Percentiles rank a stretch among this genome's conserved stretches.
phyloP scores from a whole-genome alignment of 1,284 basidiomycete species.

The Papiliotrema terrestris region DNA sequence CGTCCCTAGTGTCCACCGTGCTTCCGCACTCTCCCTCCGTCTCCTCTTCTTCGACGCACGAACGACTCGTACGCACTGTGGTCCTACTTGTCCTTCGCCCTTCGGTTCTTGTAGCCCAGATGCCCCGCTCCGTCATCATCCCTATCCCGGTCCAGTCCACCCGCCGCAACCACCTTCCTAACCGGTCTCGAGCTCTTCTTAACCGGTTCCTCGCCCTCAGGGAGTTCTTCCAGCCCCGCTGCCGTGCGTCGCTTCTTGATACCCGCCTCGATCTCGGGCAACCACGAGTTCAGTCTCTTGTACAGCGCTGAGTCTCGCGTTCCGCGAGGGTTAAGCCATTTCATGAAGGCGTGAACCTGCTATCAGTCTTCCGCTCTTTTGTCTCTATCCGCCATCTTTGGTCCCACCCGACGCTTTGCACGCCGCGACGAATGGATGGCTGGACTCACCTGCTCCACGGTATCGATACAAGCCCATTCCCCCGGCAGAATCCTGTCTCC shows the following conservation, averaged over 20 bases:
- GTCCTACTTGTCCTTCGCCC: conserved; percentile 4
- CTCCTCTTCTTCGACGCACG: too few species aligned
- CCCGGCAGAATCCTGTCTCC: conserved; percentile 66
- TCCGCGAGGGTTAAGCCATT: conserved; percentile 90
- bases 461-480: conserved; percentile 87
- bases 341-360: conserved; percentile 73
- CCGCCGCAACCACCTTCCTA: conserved; percentile 17
- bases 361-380: conserved; percentile 8
- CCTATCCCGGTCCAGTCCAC: conserved; percentile 15
- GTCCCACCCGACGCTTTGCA: too few species aligned
- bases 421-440: conserved; percentile 4
- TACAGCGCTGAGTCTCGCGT: conserved; percentile 80
- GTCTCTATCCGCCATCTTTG: too few species aligned
- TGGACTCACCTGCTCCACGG: conserved; percentile 70
- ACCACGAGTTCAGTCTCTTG: conserved; percentile 76
- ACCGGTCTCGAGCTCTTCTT: conserved; percentile 9
- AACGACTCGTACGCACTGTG: too few species aligned
- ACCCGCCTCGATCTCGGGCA: conserved; percentile 75
- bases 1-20: too few species aligned
- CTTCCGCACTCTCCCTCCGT: too few species aligned
- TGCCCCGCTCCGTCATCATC: conserved; percentile 25
- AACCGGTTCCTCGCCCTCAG: conserved; percentile 17
- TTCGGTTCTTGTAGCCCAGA: conserved; percentile 28
- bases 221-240: conserved; percentile 27
- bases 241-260: conserved; percentile 50